Evolutionary conservation across 2,329 filamentous ascomycete genomes (phyloP), one percentile per base, ranked within the genome.

Genomic region (Diaporthe nobilis): DNA sequence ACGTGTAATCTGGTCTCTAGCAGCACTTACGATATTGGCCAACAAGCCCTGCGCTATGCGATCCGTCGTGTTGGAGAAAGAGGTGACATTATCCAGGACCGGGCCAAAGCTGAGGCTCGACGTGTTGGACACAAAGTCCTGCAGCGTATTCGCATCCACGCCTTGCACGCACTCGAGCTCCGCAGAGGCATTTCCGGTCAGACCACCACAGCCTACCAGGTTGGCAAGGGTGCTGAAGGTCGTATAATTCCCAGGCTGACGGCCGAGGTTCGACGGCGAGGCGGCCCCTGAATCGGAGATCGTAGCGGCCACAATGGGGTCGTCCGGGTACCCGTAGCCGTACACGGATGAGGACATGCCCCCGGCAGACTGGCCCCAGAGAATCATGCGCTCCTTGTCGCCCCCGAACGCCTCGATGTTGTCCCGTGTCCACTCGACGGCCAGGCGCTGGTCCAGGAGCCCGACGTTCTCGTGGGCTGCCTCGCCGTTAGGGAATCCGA

Each of bases 371-470:
- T 88, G 85, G 17, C 88, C 88, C 79, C 86, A 87, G 25, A 88
- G 82, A 0, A 84, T 84, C 77, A 89, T 88, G n/a, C 81, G 81
- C 2, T 80, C 67, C 1, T 85, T 81, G 76, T 89, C 86, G 22
- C 90, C 89, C 25, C 88, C 88, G 77, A 91, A 91, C 0, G 81
- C 80, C 12, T 79, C 84, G 34, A 90, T 87, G 78, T 90, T 89
- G 58, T 86, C 82, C 4, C 83, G 83, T 0, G 88, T 81, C 89
- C 89, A 91, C 80, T 90, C 86, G 0, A 90, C 79, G 0, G 87
- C 88, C 20, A 85, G 78, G 2, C 89, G 85, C 78, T 91, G 89
- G 78, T 92, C 90, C 7, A 86, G 83, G 8, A 91, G 80, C 1
- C 88, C 90, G 2, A 88, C 79, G 75, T 91, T 91, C 61, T 85